Conservation (phyloP, 768 basidiomycete species). For the Suillus tomentosus region DNA sequence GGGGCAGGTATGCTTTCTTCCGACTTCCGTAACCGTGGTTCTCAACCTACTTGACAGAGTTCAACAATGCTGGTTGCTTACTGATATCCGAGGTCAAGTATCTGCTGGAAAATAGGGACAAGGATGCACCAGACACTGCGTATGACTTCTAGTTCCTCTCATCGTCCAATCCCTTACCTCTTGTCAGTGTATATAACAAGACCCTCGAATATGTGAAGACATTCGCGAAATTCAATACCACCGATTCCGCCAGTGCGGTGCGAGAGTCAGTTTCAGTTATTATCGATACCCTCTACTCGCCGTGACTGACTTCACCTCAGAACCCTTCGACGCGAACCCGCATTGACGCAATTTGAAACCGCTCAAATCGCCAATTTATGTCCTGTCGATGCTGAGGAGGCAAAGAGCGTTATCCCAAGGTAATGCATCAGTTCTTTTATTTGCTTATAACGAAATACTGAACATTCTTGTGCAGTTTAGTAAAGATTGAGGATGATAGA, state of each 20-base stretch:
- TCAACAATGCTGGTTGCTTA: slow-evolving; percentile 89
- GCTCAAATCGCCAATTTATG: slow-evolving; percentile 92
- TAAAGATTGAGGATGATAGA: slow-evolving; percentile 86
- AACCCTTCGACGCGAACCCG: slow-evolving; percentile 75
- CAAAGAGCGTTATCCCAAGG: slow-evolving; percentile 92
- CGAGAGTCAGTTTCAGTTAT: slow-evolving; percentile 65
- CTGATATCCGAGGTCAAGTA: slow-evolving; percentile 93
- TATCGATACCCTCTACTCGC: slow-evolving; percentile 6
- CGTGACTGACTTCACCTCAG: slow-evolving; percentile 36
- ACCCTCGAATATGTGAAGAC: slow-evolving; percentile 90
- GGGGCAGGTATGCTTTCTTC: slow-evolving; percentile 55
- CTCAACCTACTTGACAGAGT: slow-evolving; percentile 50
- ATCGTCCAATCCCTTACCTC: slow-evolving; percentile 3
- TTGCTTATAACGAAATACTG: not conserved
- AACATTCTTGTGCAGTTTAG: slow-evolving; percentile 38
- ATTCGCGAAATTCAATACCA: slow-evolving; percentile 88
- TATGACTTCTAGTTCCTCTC: slow-evolving; percentile 37
- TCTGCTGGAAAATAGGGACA: slow-evolving; percentile 82
- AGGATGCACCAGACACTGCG: slow-evolving; percentile 87
- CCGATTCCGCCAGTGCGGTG: slow-evolving; percentile 80
- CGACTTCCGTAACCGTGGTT: not conserved
- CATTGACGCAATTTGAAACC: slow-evolving; percentile 86
- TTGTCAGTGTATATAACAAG: slow-evolving; percentile 83
- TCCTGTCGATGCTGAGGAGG: slow-evolving; percentile 86
- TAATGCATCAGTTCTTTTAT: slow-evolving; percentile 27